Evolutionary conservation across 257 asterid genomes (phyloP), one percentile per base, ranked within the genome.

Genomic region (Solanum gandarillasii): DNA sequence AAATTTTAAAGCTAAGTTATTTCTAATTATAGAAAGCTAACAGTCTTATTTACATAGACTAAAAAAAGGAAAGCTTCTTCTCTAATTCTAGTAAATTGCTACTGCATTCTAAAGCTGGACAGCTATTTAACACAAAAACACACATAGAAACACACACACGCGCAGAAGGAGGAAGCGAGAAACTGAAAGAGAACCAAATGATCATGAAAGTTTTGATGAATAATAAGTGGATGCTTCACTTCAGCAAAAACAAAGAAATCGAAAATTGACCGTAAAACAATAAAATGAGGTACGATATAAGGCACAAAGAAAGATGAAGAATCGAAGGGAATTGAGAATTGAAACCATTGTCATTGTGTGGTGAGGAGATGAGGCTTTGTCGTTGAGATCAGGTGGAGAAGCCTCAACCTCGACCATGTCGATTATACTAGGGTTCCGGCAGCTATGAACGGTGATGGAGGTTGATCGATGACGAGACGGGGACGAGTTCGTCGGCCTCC

Each of bases 331-430:
- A 32, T 85, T 71, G 31, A 25, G 88, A 71, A 71, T 34, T 52
- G 34, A 32, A 71, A 86, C 88, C 88, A 86, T 86, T 41, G n/a
- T 29, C 31, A 86, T 46, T 39, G 83, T 43, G 48, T 13, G 83
- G 35, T 43, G 88, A 71, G 88, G 71, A 46, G 88, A 62, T 18
- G 88, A 71, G 20, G 83, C 83, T 41, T 71, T 43, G 7, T 86
- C 38, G 83, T 86, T 86, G 83, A 86, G 83, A 71, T 86, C 88
- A 86, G 83, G 88, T 46, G 88, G 83, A 86, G 72, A 43, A 78
- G 65, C 65, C 71, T 71, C 88, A 74, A 86, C 43, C 29, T 86
- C 88, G 88, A 70, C 46, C 81, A 76, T 70, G 25, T 27, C n/a
- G 78, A 31, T 16, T 16, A 31, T 31, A 71, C 55, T 74, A 43